Percentiles rank a stretch among this genome's conserved stretches.
Evolutionary conservation across 768 basidiomycete species (phyloP).

Genomic region (Auriscalpium orientale): DNA sequence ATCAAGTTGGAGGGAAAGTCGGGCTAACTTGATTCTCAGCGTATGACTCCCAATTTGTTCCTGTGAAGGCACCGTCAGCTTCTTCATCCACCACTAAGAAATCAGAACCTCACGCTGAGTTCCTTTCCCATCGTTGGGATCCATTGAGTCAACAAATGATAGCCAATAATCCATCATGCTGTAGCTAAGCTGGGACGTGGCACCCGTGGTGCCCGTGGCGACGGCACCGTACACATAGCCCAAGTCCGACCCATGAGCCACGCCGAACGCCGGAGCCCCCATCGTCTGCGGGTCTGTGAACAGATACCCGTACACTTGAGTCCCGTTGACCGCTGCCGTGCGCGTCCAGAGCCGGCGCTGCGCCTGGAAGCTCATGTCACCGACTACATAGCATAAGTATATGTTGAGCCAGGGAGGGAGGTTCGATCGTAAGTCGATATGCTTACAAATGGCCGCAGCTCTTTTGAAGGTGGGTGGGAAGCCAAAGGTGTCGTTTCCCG

Average conservation of each 20-base stretch:
- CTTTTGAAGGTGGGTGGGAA: slow-evolving; percentile 33
- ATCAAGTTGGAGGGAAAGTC: background rate
- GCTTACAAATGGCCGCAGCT: slow-evolving; percentile 23
- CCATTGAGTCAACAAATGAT: slow-evolving; percentile 36
- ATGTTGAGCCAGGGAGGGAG: too few relatives aligned
- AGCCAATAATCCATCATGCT: slow-evolving; percentile 40
- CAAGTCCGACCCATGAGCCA: slow-evolving; percentile 16
- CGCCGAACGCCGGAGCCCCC: slow-evolving; percentile 4
- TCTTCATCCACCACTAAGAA: background rate
- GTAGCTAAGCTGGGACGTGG: slow-evolving; percentile 19
- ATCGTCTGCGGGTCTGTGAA: slow-evolving; percentile 31
- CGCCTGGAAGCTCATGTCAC: slow-evolving; percentile 34
- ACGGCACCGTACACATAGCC: slow-evolving; percentile 13
- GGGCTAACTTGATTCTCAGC: background rate
- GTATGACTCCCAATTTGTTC: background rate
- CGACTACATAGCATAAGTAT: slow-evolving; percentile 11
- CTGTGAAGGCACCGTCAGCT: background rate
- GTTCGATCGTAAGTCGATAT: too few relatives aligned
- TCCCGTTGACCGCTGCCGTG: slow-evolving; percentile 30
- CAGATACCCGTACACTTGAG: slow-evolving; percentile 34
- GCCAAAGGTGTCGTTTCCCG: slow-evolving; percentile 39
- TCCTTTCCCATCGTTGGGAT: slow-evolving; percentile 38
- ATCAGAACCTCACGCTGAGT: slow-evolving; percentile 19
- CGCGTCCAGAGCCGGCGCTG: slow-evolving; percentile 33
- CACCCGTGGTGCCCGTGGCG: background rate